Evolutionary conservation across 2,329 filamentous ascomycete species (phyloP).

Genomic region (Aureobasidium sp.): DNA sequence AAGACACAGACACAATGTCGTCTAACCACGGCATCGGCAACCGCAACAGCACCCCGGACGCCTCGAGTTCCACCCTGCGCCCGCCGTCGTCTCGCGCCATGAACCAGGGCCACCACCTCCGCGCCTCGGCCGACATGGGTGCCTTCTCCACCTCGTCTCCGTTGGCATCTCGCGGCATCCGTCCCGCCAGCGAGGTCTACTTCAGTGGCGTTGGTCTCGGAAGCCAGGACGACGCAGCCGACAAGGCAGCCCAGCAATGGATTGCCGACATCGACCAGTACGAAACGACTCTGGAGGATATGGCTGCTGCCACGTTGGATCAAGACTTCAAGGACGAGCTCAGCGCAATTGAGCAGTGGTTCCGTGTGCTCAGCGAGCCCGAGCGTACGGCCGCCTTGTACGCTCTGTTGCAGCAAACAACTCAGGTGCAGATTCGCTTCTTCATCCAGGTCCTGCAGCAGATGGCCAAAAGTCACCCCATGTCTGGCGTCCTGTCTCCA

Average conservation of each 20-base stretch:
- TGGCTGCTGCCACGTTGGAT: slow-evolving; percentile 96
- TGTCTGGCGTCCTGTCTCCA: slow-evolving; percentile 90
- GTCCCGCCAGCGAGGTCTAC: slow-evolving; percentile 87
- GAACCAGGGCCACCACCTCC: slow-evolving; percentile 75
- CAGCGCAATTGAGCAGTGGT: slow-evolving; percentile 99
- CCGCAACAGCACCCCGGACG: slow-evolving; percentile 95
- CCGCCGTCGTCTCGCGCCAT: slow-evolving; percentile 73
- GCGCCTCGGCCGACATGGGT: slow-evolving; percentile 93
- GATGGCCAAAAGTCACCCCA: slow-evolving; percentile 96
- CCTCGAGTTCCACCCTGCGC: slow-evolving; percentile 72
- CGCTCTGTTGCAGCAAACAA: slow-evolving; percentile 93
- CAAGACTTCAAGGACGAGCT: slow-evolving; percentile 99
- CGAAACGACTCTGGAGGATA: slow-evolving; percentile 96
- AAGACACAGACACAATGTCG: slow-evolving; percentile 24
- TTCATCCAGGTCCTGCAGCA: slow-evolving; percentile 98
- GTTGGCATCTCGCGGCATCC: slow-evolving; percentile 69
- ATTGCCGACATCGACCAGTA: slow-evolving; percentile 98
- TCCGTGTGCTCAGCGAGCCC: slow-evolving; percentile 91
- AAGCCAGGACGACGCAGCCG: slow-evolving; percentile 74
- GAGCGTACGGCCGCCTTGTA: slow-evolving; percentile 94
- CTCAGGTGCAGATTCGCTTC: slow-evolving; percentile 96
- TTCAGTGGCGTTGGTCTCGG: slow-evolving; percentile 70
- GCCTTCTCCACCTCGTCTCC: slow-evolving; percentile 60
- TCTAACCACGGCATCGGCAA: slow-evolving; percentile 53
- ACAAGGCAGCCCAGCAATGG: slow-evolving; percentile 96